These are phyloP conservation scores for Castanospermum australe DNA, from an alignment of 306 rosid genomes.

Conservation along the genomic window DNA sequence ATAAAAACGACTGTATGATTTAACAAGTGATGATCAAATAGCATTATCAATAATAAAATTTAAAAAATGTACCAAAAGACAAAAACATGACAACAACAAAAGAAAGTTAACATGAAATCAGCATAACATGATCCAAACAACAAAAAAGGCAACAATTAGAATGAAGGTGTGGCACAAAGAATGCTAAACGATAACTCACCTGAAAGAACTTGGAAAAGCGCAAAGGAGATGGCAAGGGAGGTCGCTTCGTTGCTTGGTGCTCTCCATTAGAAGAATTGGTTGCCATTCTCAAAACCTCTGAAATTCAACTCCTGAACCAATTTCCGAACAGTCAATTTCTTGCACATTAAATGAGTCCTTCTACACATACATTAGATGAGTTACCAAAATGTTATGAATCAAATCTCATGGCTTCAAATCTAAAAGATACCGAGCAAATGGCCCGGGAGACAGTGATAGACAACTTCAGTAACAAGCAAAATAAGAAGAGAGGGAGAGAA, in stretches of 20 bases:
- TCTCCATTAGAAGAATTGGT: conserved; percentile 52
- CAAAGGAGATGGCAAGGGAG: conserved; percentile 72
- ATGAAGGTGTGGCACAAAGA: not conserved
- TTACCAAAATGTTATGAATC: not conserved
- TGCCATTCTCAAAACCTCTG: conserved; percentile 35
- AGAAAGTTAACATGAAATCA: too few relatives aligned
- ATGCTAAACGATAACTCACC: too few relatives aligned
- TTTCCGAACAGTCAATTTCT: not conserved
- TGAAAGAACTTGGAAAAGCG: conserved; percentile 71
- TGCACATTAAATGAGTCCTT: not conserved
- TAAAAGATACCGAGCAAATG: not conserved
- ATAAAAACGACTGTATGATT: too few relatives aligned
- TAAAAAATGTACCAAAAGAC: too few relatives aligned
- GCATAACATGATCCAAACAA: too few relatives aligned
- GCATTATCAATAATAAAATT: too few relatives aligned
- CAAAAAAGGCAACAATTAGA: not conserved
- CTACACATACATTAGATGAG: not conserved
- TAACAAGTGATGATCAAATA: too few relatives aligned
- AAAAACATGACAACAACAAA: too few relatives aligned
- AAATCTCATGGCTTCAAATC: not conserved
- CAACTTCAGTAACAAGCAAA: not conserved
- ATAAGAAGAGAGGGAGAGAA: not conserved
- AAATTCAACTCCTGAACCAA: conserved; percentile 10
- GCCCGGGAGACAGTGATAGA: not conserved
- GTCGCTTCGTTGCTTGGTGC: conserved; percentile 45